Percentiles rank a stretch among this genome's conserved stretches.
phyloP scores from a whole-genome alignment of 306 rosid species.

The Vigna hirtella region DNA sequence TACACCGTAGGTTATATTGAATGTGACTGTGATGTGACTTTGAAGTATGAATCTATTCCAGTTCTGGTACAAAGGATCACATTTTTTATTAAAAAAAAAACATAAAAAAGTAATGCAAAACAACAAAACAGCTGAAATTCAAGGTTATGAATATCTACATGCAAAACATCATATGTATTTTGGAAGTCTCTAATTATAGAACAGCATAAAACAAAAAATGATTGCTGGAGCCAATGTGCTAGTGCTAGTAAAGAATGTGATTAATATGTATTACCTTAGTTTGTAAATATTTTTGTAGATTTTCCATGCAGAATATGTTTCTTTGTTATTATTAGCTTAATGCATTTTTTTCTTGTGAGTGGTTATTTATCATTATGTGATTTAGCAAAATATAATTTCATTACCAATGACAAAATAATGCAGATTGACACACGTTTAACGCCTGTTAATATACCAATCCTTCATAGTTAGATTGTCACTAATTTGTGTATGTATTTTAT shows the following conservation, averaged over 20 bases:
- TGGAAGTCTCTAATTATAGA: neutral
- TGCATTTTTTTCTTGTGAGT: neutral
- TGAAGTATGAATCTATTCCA: neutral
- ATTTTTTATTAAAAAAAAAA: neutral
- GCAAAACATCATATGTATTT: neutral
- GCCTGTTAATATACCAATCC: neutral
- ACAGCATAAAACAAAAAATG: neutral
- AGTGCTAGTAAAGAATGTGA: neutral
- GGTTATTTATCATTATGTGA: neutral
- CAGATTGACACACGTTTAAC: neutral
- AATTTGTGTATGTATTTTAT: neutral
- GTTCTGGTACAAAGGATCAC: constrained; percentile 4
- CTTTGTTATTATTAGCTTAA: neutral
- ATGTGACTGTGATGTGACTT: constrained; percentile 4
- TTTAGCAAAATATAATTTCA: neutral
- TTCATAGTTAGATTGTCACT: neutral
- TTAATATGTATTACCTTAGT: neutral
- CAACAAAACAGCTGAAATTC: neutral
- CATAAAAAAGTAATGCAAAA: neutral
- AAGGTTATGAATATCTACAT: neutral
- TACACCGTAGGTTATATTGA: neutral
- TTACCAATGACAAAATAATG: neutral
- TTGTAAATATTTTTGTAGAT: neutral
- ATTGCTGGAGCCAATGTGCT: neutral
- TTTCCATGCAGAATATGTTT: neutral